Base-by-base conservation (phyloP, 495 filamentous ascomycete genomes). In the Aspergillus avenaceus region DNA sequence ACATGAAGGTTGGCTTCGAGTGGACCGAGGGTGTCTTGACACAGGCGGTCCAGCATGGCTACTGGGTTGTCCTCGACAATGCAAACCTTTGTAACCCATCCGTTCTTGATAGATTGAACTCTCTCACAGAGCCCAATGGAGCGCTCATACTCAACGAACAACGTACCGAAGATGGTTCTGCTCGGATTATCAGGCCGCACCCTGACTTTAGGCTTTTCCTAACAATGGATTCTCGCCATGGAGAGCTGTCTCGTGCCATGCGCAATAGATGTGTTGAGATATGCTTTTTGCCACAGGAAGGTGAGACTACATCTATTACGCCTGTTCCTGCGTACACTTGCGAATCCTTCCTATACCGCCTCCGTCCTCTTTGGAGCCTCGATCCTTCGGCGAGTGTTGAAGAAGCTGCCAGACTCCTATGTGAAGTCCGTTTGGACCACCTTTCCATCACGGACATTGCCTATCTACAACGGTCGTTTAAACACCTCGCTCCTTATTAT, bases 231-330 rank as follows among this genome's bases (percentile, higher is more conserved):
- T 85, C 95, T 37, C 84, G 84, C 21, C 85, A 96, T 66, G 95
- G 95, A 8, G 95, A 99, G 62, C 76, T 99, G 21, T 97, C 95
- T 7, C 79, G 92, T 48, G 95, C 95, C 3, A 97, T 99, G 95
- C 79, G 95, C 45, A 99, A 99, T 65, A 80, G 95, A 61, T 88
- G 90, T 48, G 76, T 96, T 43, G 95, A 99, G 66, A 84, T 99
- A 6, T 95, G 83, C 55, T 75, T 99, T 49, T 56, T 73, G 54
- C 45, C 71, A 26, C 59, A 61, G 14, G 63, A 70, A 29, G 34
- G 56, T 22, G 50, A 61, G 22, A 47, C 55, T 14, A 51, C 56
- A 18, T 37, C 53, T n/a, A 31, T 37, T 22, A 42, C 59, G 24
- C 43, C 53, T 32, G 58, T 63, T 22, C 72, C 64, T 34, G 59